A percentile compares a stretch with the other conserved stretches of the same genome.
These are phyloP conservation scores for Huiozyma naganishii DNA, from an alignment of 805 yeast genomes.

Conservation along the genomic window DNA sequence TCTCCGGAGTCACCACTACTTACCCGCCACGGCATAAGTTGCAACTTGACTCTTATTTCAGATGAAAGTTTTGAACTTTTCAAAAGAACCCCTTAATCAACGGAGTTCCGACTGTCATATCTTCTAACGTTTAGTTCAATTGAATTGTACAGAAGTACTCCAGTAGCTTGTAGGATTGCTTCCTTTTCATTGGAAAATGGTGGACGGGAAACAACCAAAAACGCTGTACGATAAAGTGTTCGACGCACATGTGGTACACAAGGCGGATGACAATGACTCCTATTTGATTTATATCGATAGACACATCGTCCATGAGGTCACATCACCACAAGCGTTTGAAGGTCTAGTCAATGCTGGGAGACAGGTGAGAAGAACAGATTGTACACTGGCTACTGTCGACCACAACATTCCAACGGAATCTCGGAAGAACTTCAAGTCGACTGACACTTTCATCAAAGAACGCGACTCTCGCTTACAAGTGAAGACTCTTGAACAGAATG, in stretches of 20 bases:
- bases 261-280: slow-evolving; percentile 71
- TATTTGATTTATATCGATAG: slow-evolving; percentile 86
- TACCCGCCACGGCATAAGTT: too few species aligned
- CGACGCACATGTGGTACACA: slow-evolving; percentile 85
- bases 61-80: too few species aligned
- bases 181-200: too few species aligned
- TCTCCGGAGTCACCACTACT: too few species aligned
- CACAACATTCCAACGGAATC: slow-evolving; percentile 94
- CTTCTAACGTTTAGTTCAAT: too few species aligned
- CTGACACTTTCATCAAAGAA: slow-evolving; percentile 75
- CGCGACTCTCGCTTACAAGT: slow-evolving; percentile 90
- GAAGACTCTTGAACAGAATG: slow-evolving; percentile 84
- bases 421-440: slow-evolving; percentile 63
- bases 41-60: too few species aligned
- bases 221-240: slow-evolving; percentile 96
- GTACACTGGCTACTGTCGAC: slow-evolving; percentile 91
- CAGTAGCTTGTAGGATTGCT: too few species aligned
- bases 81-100: too few species aligned
- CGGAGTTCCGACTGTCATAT: too few species aligned
- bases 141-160: too few species aligned
- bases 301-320: slow-evolving; percentile 95
- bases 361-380: slow-evolving; percentile 79
- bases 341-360: slow-evolving; percentile 85
- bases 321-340: slow-evolving; percentile 98
- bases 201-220: slow-evolving; percentile 31